Conservation (phyloP, 2,329 filamentous ascomycete genomes). For the Raffaelea albimanens region DNA sequence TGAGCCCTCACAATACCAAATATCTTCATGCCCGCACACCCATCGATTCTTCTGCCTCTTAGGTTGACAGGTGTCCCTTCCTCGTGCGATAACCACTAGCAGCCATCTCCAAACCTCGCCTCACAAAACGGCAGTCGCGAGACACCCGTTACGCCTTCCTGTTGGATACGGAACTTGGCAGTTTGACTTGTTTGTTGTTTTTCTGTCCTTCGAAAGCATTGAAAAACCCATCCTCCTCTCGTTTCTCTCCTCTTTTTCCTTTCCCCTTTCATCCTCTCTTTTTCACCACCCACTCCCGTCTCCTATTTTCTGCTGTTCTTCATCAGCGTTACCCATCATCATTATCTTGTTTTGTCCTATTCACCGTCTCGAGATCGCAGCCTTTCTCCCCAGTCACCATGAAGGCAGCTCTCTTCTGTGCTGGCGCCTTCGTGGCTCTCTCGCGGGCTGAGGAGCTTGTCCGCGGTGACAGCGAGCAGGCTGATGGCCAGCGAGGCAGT, state of each 20-base stretch:
- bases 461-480: background rate
- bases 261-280: background rate
- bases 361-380: background rate
- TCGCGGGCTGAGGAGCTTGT: slow-evolving; percentile 3
- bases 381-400: slow-evolving; percentile 6
- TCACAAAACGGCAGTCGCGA: no score
- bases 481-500: no score
- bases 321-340: background rate
- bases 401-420: slow-evolving; percentile 10
- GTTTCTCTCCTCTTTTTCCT: background rate
- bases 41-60: no score
- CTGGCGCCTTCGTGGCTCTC: slow-evolving; percentile 8
- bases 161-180: no score
- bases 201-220: no score
- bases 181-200: no score
- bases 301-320: slow-evolving; percentile 6
- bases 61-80: no score
- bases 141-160: no score
- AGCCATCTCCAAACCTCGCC: no score
- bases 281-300: background rate
- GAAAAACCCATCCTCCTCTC: background rate
- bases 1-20: no score
- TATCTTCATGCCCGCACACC: no score
- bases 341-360: slow-evolving; percentile 1
- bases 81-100: no score